Evolutionary conservation across 2,329 filamentous ascomycete genomes (phyloP), one percentile per base, ranked within the genome.

Genomic region (Cytospora piceae): DNA sequence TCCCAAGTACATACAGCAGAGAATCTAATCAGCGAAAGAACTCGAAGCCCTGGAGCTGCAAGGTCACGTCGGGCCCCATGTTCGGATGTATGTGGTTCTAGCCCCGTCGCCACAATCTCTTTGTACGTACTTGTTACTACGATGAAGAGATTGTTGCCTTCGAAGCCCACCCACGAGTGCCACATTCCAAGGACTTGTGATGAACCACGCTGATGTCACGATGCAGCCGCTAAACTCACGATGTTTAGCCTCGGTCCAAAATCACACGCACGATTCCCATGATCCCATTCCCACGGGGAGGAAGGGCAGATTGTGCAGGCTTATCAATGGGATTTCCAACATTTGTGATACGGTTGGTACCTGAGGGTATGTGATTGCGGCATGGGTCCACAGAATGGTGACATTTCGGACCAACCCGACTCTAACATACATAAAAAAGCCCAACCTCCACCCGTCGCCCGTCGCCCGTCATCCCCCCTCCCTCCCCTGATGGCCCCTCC

Each of bases 361-460:
- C 34, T 34, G 14, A 15, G 12, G 34, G 11, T 49, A 49, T 49
- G 46, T 9, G 9, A 49, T 49, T 6, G 46, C 22, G 46, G 46
- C 8, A 49, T 49, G 46, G 46, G 46, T 49, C 46, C 46, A 49
- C 46, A 49, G 46, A 49, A 49, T 49, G 46, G 46, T 49, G 46
- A 49, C 46, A 49, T 49, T 49, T 49, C n/a, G 46, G 46, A 49
- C 46, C 46, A 49, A 49, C 46, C 46, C 46, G 46, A 24, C 42
- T 9, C 7, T n/a, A 8, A 46, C 42, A 46, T n/a, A 46, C 6
- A 46, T 7, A 20, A 46, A n/a, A 20, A 46, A n/a, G 42, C 17
- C 46, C 15, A 9, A 42, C 46, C 20, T 49, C 46, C 46, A 49
- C 42, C 46, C 3, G 27, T 29, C n/a, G 8, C 11, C 42, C 42